Percentiles rank a stretch among this genome's conserved stretches.
phyloP scores from a whole-genome alignment of 2,329 filamentous ascomycete genomes.

The Alternaria burnsii region DNA sequence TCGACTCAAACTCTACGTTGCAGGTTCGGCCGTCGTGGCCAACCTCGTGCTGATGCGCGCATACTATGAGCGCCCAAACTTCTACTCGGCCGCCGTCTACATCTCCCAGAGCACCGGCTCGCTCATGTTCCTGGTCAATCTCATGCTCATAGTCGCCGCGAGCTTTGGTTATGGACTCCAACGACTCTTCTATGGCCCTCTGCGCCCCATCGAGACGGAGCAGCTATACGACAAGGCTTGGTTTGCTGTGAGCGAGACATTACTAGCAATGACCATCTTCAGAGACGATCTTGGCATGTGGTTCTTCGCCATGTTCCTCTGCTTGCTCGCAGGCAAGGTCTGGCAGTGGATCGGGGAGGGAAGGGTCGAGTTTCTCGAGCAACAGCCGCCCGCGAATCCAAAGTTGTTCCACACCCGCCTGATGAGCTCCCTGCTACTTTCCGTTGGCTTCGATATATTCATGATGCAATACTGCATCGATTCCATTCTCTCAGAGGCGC shows the following conservation, averaged over 20 bases:
- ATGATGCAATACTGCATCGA: conserved; percentile 84
- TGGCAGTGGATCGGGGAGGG: conserved; percentile 99
- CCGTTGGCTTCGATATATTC: conserved; percentile 79
- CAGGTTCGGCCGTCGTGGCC: conserved; percentile 80
- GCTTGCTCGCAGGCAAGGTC: conserved; percentile 90
- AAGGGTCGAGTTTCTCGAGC: conserved; percentile 90
- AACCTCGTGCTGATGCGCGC: conserved; percentile 85
- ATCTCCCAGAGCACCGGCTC: conserved; percentile 96
- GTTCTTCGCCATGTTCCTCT: conserved; percentile 96
- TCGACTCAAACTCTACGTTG: conserved; percentile 47
- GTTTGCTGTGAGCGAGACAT: conserved; percentile 97
- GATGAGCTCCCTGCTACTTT: conserved; percentile 78
- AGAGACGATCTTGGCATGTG: conserved; percentile 92
- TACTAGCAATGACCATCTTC: conserved; percentile 98
- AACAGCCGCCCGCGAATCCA: conserved; percentile 90
- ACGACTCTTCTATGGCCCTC: conserved; percentile 85
- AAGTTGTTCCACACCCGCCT: conserved; percentile 86
- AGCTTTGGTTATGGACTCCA: conserved; percentile 87
- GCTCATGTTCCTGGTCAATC: conserved; percentile 91
- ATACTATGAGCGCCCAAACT: conserved; percentile 94
- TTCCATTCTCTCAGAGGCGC: conserved; percentile 83
- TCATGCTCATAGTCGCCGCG: conserved; percentile 82
- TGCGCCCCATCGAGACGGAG: conserved; percentile 94
- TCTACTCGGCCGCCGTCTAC: conserved; percentile 98
- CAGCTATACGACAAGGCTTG: conserved; percentile 97